Evolutionary conservation across 2,329 filamentous ascomycete species (phyloP).

Genomic region (Hypoxylon sp.): DNA sequence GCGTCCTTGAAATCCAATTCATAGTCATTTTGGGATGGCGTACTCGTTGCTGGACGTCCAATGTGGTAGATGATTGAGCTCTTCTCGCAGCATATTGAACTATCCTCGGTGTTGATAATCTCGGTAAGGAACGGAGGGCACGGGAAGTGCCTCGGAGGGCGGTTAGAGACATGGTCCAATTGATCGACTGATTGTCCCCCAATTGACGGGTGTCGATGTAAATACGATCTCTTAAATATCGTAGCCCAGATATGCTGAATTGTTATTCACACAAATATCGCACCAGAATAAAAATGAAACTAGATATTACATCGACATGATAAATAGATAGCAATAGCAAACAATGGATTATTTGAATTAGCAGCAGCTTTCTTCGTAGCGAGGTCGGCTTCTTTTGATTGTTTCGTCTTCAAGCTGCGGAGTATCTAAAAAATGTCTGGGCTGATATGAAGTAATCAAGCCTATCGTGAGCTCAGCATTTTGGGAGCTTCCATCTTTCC

Average conservation of each 20-base stretch:
- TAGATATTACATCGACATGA: conserved; percentile 33
- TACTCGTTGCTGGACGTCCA: conserved; percentile 74
- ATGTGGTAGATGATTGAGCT: conserved; percentile 62
- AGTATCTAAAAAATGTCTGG: conserved; percentile 24
- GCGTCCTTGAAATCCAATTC: background rate
- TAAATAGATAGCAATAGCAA: too few species aligned
- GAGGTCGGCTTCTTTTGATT: conserved; percentile 34
- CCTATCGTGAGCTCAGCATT: conserved; percentile 41
- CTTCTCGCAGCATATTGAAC: conserved; percentile 53
- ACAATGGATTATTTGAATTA: conserved; percentile 1
- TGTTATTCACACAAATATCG: conserved; percentile 1
- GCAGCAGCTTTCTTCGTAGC: conserved; percentile 5
- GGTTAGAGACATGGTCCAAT: conserved; percentile 62
- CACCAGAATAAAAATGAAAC: conserved; percentile 9
- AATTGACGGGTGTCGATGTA: conserved; percentile 18
- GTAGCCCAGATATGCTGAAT: conserved; percentile 2
- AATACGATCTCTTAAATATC: conserved; percentile 11
- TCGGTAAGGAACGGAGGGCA: conserved; percentile 59
- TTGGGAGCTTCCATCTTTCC: conserved; percentile 30
- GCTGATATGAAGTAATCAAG: conserved; percentile 30
- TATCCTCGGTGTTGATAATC: conserved; percentile 51
- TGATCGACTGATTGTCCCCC: conserved; percentile 8
- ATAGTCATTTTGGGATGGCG: conserved; percentile 34
- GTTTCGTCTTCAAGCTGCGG: conserved; percentile 11
- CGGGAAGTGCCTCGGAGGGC: conserved; percentile 65